phyloP scores from a whole-genome alignment of 345 rosid species.

The Gossypium ekmanianum region DNA sequence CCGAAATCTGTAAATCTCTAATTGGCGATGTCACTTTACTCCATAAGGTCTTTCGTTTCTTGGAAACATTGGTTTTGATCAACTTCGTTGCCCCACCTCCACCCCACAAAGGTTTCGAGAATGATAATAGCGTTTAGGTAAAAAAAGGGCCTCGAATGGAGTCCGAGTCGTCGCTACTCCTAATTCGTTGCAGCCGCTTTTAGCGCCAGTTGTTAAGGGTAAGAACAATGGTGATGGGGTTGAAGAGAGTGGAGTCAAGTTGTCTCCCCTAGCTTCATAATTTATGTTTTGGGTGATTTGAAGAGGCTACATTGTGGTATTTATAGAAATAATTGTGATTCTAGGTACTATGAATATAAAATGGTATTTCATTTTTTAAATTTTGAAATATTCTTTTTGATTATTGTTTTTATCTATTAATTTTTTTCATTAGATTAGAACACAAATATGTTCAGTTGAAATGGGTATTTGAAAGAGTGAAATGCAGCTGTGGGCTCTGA shows the following conservation, averaged over 20 bases:
- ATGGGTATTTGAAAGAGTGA: no score
- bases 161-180: constrained; percentile 69
- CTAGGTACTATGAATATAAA: constrained; percentile 45
- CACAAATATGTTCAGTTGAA: no score
- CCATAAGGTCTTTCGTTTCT: constrained; percentile 61
- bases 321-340: constrained; percentile 49
- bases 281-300: constrained; percentile 53
- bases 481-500: no score
- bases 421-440: no score
- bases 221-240: constrained; percentile 7
- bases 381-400: not conserved
- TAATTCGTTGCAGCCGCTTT: constrained; percentile 50
- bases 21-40: constrained; percentile 82
- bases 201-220: constrained; percentile 29
- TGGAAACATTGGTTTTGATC: constrained; percentile 72
- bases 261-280: constrained; percentile 69
- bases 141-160: constrained; percentile 68
- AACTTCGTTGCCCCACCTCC: constrained; percentile 41
- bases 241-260: constrained; percentile 31
- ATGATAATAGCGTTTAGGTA: constrained; percentile 30
- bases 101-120: constrained; percentile 20
- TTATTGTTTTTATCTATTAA: not conserved
- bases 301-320: constrained; percentile 41
- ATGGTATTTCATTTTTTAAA: constrained; percentile 38
- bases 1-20: constrained; percentile 63